These are phyloP conservation scores for Hypsizygus ulmarius DNA, from an alignment of 1,284 basidiomycete genomes.

Conservation along the genomic window DNA sequence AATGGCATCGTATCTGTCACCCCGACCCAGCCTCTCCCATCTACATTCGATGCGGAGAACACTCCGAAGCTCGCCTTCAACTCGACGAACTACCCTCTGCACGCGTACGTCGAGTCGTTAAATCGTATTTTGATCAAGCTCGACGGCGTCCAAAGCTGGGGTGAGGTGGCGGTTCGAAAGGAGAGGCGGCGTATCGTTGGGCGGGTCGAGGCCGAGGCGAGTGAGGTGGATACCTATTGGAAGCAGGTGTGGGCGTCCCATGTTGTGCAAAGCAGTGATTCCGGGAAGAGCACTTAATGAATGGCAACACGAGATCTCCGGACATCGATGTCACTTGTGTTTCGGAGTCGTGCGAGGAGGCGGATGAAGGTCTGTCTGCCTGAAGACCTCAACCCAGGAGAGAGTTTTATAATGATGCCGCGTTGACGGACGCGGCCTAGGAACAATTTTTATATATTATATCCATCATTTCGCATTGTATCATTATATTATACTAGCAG, in stretches of 20 bases:
- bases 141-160: constrained; percentile 66
- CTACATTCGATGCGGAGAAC: constrained; percentile 7
- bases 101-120: constrained; percentile 46
- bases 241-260: constrained; percentile 33
- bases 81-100: constrained; percentile 47
- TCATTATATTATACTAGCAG: no score
- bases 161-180: constrained; percentile 54
- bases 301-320: no score
- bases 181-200: constrained; percentile 57
- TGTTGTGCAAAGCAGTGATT: constrained; percentile 1
- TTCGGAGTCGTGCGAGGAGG: no score
- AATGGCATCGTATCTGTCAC: constrained; percentile 28
- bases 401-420: no score
- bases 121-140: constrained; percentile 60
- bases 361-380: no score
- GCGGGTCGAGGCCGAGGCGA: constrained; percentile 58
- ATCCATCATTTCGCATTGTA: no score
- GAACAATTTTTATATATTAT: no score
- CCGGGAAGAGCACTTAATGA: no score
- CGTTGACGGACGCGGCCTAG: no score
- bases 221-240: constrained; percentile 33
- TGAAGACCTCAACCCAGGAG: no score
- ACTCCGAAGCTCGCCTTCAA: constrained; percentile 46
- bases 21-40: constrained; percentile 1
- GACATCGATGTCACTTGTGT: no score